Evolutionary conservation across 495 filamentous ascomycete genomes (phyloP), one percentile per base, ranked within the genome.

Genomic region (Xylaria flabelliformis): DNA sequence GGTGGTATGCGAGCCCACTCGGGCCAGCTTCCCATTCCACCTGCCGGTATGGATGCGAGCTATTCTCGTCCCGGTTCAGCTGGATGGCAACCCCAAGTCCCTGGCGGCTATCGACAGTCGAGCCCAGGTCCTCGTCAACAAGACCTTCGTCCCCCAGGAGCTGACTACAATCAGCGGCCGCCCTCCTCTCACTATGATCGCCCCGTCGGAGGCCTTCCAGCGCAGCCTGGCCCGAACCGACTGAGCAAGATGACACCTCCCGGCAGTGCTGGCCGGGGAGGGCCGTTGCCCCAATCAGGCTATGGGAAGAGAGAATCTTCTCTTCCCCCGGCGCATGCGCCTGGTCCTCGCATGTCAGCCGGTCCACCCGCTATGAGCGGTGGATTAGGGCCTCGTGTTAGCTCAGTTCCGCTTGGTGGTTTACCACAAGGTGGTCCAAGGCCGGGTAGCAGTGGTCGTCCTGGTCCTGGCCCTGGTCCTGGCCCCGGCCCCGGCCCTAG

Each of bases 21-120:
- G 2, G 68, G 77, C 21, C 77, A 79, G 46, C 62, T 76, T 53
- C 74, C 76, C 63, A 79, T 77, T 39, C 79, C 78, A 26, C 77
- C 78, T 42, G 78, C 76, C 58, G 78, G 78, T 26, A 75, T 67
- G 70, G 75, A 79, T 56, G 74, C 77, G 10, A 71, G 59, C 62
- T 80, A 78, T 29, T 75, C 73, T 39, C 79, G 82, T 10, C 73
- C 80, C 17, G 53, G 64, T 6, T 79, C 76, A 21, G 76, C 73
- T 12, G 79, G 82, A 39, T 87, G 85, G 86, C 80, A 82, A 63
- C 79, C 85, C 26, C 84, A 86, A 70, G 69, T 77, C 13, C 81
- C 82, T 2, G 50, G 74, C 3, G 81, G 78, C 6, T 86, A 86
- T 53, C 80, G 81, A 62, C 82, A 83, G 70, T 76, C 83, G 36